Evolutionary conservation across 129 eudicot genomes (phyloP).

Genomic region (Mikania micrantha): DNA sequence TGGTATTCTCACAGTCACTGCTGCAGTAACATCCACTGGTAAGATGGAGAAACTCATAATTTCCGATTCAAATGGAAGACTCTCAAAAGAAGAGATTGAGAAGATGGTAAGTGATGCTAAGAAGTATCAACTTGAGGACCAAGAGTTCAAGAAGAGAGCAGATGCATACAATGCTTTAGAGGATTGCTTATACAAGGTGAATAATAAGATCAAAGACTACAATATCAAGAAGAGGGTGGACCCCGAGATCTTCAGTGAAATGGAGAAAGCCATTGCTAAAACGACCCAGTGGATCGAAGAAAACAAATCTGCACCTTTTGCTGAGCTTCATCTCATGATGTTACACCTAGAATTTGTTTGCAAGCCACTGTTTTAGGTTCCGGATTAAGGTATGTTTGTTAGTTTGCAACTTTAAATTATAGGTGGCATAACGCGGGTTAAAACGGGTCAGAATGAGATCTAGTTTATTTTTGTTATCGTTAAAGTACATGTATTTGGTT

Average conservation of each 20-base stretch:
- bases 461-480: too few relatives aligned
- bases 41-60: conserved; percentile 1
- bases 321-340: not conserved
- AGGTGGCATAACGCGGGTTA: not conserved
- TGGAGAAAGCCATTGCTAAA: conserved; percentile 1
- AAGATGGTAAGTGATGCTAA: conserved; percentile 9
- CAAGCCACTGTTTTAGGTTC: not conserved
- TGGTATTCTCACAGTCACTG: conserved; percentile 7
- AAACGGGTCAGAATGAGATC: too few relatives aligned
- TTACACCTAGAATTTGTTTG: not conserved
- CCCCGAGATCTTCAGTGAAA: not conserved
- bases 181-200: conserved; percentile 10
- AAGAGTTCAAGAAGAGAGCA: conserved; percentile 5
- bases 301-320: not conserved
- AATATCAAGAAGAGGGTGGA: not conserved
- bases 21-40: not conserved
- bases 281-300: conserved; percentile 11
- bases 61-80: not conserved
- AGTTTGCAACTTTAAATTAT: not conserved
- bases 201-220: not conserved
- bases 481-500: too few relatives aligned
- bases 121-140: conserved; percentile 15
- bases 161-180: conserved; percentile 12
- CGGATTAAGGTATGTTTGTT: not conserved
- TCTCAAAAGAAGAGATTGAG: conserved; percentile 12